Evolutionary conservation across 2,329 filamentous ascomycete genomes (phyloP).

Genomic region (Mollisiaceae sp.): DNA sequence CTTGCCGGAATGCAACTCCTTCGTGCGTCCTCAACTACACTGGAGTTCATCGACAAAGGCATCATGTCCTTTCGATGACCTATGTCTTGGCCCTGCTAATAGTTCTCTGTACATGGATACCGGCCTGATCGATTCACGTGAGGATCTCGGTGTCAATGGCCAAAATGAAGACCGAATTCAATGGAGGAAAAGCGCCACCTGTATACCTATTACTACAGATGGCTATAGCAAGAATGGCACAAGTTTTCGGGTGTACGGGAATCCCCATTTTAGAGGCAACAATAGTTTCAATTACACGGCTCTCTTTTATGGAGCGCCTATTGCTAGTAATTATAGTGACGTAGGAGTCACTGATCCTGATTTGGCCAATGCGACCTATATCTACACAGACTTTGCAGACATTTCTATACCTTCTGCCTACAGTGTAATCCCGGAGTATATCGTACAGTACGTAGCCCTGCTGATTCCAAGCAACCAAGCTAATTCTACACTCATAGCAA

Average conservation of each 20-base stretch:
- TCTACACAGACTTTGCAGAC: background rate
- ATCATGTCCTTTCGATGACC: background rate
- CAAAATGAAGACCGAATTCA: background rate
- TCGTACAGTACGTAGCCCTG: background rate
- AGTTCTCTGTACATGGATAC: background rate
- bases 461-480: background rate
- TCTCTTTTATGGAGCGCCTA: background rate
- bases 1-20: background rate
- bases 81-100: background rate
- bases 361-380: background rate
- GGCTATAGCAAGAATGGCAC: slow-evolving; percentile 1
- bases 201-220: background rate
- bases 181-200: background rate
- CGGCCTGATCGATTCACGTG: background rate
- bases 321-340: background rate
- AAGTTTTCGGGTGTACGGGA: background rate
- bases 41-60: background rate
- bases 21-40: background rate
- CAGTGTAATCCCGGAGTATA: background rate
- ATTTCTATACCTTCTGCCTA: background rate
- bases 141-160: background rate
- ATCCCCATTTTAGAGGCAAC: background rate
- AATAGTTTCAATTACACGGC: slow-evolving; percentile 5
- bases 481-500: background rate
- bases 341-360: background rate